Percentiles rank a stretch among this genome's conserved stretches.
These are phyloP conservation scores for Limtongozyma cylindracea DNA, from an alignment of 805 yeast species.

Conservation along the genomic window DNA sequence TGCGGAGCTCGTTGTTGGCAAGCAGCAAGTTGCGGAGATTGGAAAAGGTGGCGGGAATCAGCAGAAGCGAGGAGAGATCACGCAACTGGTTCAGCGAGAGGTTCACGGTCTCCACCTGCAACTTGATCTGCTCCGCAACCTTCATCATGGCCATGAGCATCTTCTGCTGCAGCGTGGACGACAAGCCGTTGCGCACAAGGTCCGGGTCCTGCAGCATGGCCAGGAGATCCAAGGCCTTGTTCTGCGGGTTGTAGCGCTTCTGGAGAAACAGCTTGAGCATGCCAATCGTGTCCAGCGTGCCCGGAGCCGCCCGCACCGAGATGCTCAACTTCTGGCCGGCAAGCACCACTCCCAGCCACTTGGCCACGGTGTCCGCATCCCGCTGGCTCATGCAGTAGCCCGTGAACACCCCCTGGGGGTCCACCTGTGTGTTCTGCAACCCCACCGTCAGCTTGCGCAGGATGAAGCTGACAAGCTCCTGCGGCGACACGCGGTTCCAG, in stretches of 20 bases:
- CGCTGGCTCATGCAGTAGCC: too few relatives aligned
- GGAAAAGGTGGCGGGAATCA: constrained; percentile 58
- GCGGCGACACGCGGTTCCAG: too few relatives aligned
- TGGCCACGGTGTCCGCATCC: too few relatives aligned
- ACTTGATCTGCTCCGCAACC: constrained; percentile 28
- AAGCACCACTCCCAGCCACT: too few relatives aligned
- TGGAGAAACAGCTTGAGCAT: constrained; percentile 32
- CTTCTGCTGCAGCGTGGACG: constrained; percentile 43
- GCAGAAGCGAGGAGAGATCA: constrained; percentile 31
- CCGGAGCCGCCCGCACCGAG: too few relatives aligned
- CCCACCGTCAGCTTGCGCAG: too few relatives aligned
- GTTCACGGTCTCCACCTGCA: constrained; percentile 49
- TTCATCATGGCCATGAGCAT: constrained; percentile 81
- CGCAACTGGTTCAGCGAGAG: constrained; percentile 30
- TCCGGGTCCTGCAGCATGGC: constrained; percentile 37
- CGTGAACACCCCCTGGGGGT: too few relatives aligned
- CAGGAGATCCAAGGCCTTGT: constrained; percentile 45
- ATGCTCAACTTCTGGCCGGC: too few relatives aligned
- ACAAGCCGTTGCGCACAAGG: constrained; percentile 34
- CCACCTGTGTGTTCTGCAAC: too few relatives aligned
- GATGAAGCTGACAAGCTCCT: too few relatives aligned
- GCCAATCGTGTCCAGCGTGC: constrained; percentile 22
- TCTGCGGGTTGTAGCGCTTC: constrained; percentile 38
- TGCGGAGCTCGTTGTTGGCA: constrained; percentile 44
- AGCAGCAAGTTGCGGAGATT: constrained; percentile 53